A percentile compares a stretch with the other conserved stretches of the same genome.
phyloP scores from a whole-genome alignment of 176 grass and related monocot genomes.

The Avena insularis region DNA sequence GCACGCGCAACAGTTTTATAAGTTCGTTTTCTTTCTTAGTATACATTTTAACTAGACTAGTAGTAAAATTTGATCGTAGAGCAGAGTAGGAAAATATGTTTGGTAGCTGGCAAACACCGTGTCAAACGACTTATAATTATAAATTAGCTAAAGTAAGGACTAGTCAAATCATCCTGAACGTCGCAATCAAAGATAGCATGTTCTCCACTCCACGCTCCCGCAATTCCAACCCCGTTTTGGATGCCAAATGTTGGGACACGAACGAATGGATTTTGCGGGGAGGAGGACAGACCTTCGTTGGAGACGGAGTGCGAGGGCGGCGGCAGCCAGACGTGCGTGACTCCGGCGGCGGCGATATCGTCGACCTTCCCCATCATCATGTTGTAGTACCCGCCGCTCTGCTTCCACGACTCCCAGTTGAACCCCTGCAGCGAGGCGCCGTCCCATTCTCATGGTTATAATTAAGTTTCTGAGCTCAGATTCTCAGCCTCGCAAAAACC shows the following conservation, averaged over 20 bases:
- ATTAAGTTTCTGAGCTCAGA: background rate
- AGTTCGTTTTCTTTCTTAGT: background rate
- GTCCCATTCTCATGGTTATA: no score
- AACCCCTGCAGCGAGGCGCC: slow-evolving; percentile 50
- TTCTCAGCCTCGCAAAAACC: no score
- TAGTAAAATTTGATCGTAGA: no score
- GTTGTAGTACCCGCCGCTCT: slow-evolving; percentile 61
- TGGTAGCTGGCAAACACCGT: background rate
- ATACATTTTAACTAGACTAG: no score
- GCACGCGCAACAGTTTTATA: no score
- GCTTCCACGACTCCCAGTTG: slow-evolving; percentile 36
- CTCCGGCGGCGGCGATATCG: no score
- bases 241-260: background rate
- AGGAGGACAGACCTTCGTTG: no score
- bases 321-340: no score
- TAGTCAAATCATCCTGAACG: background rate
- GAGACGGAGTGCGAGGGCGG: no score
- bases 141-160: background rate
- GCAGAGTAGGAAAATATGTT: no score
- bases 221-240: background rate
- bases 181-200: background rate
- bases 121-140: background rate
- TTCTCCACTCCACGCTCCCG: background rate
- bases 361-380: slow-evolving; percentile 40
- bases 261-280: background rate